Evolutionary conservation across 768 basidiomycete genomes (phyloP), one percentile per base, ranked within the genome.

Genomic region (Galerina sulciceps): DNA sequence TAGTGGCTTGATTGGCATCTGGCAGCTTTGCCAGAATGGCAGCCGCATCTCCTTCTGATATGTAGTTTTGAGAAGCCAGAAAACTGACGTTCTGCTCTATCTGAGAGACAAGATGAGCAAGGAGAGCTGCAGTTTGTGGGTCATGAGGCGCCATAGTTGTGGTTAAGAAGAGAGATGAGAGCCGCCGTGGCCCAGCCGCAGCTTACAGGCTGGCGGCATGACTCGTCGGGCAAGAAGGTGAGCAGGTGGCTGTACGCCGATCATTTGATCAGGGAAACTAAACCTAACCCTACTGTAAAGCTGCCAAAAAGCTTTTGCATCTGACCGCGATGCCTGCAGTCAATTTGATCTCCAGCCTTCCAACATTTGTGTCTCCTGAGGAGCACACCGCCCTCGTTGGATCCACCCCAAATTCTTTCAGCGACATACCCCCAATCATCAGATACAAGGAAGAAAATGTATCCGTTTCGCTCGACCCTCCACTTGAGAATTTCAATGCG

Each of bases 371-470:
- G 6, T 74, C 77, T 13, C 73, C 78, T 9, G 91, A 93, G 50
- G 88, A 94, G 64, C 90, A 94, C 74, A 75, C 77, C 31, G 69
- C 73, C 3, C 68, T 94, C 35, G 80, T 89, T 6, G 84, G 82
- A n/a, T 88, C 90, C 1, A 98, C 96, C 0, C 96, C 96, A 1
- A 67, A 80, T 1, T 92, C 93, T 0, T 97, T 98, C 75, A 79
- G 74, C 59, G 88, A 91, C 65, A 95, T 99, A 57, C 93, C 90
- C 1, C 88, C 96, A 1, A 79, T 95, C 55, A 77, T 96, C 53
- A 83, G 86, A 64, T 88, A 91, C 76, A 81, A 82, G 65, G 85
- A 95, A 67, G 82, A 87, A 1, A 81, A 85, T 66, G 91, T 96
- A 50, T 79, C 85, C 2, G 76, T 93, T 52, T 67, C 76, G 0